These are phyloP conservation scores for Colletotrichum spinosum DNA, from an alignment of 2,329 filamentous ascomycete genomes.

Conservation along the genomic window DNA sequence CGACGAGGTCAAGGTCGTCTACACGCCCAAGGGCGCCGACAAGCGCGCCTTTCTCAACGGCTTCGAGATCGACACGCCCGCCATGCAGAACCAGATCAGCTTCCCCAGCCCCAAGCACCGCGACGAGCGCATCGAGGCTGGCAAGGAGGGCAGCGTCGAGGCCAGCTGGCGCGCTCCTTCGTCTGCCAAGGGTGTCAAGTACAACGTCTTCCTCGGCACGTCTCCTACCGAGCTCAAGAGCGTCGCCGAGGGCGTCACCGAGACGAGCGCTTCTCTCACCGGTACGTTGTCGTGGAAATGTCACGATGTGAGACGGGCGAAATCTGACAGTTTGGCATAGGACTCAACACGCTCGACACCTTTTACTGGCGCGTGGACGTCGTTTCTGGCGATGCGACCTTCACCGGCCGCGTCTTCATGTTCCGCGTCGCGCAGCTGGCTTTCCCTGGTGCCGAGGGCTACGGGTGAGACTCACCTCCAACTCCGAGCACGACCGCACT, in stretches of 20 bases:
- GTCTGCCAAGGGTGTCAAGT: conserved; percentile 35
- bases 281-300: background rate
- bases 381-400: conserved; percentile 34
- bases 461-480: conserved; percentile 40
- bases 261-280: conserved; percentile 16
- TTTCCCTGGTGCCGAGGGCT: conserved; percentile 53
- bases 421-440: conserved; percentile 48
- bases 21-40: conserved; percentile 39
- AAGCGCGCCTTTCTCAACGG: conserved; percentile 45
- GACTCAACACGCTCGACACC: conserved; percentile 41
- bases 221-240: conserved; percentile 31
- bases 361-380: conserved; percentile 49
- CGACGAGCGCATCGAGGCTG: conserved; percentile 43
- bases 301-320: background rate
- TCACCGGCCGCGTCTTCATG: conserved; percentile 44
- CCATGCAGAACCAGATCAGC: conserved; percentile 40
- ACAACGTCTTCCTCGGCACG: conserved; percentile 45
- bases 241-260: conserved; percentile 36
- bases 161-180: conserved; percentile 42
- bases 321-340: background rate
- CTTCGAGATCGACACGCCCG: conserved; percentile 45
- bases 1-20: conserved; percentile 43
- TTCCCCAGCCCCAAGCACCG: conserved; percentile 45
- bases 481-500: background rate
- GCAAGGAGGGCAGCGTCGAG: conserved; percentile 29